Percentiles rank a stretch among this genome's conserved stretches.
Conservation (phyloP, 208 protist genomes). For the Strigomonas culicis region DNA sequence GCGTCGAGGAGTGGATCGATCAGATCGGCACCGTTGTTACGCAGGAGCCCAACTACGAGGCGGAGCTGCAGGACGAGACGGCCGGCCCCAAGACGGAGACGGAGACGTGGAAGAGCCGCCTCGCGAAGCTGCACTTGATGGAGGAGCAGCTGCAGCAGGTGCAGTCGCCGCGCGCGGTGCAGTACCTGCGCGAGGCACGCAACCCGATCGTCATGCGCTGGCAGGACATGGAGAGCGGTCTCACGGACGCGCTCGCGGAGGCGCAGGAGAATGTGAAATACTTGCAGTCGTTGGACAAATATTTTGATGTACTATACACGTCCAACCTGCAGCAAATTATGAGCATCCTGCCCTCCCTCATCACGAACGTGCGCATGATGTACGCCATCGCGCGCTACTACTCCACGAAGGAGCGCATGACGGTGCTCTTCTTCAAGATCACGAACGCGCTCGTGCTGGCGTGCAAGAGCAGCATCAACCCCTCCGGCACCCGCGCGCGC, state of each 20-base stretch:
- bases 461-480: conserved; percentile 93
- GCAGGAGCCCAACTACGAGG: conserved; percentile 84
- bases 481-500: conserved; percentile 71
- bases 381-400: conserved; percentile 97
- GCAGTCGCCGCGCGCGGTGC: conserved; percentile 73
- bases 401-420: conserved; percentile 93
- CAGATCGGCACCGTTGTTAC: conserved; percentile 60
- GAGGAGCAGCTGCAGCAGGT: conserved; percentile 85
- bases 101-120: conserved; percentile 92
- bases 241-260: conserved; percentile 96
- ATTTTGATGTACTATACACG: conserved; percentile 96
- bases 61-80: conserved; percentile 85
- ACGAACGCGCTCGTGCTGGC: conserved; percentile 95
- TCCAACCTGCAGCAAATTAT: conserved; percentile 91
- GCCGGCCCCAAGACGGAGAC: conserved; percentile 94
- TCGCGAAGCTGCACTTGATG: conserved; percentile 90
- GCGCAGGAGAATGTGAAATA: conserved; percentile 98
- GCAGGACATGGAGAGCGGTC: conserved; percentile 78
- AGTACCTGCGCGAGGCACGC: conserved; percentile 87
- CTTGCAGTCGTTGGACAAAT: conserved; percentile 95
- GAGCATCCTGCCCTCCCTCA: conserved; percentile 92
- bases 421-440: conserved; percentile 96
- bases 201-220: conserved; percentile 84
- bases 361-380: conserved; percentile 97
- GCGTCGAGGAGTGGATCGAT: conserved; percentile 82